Percentiles rank a stretch among this genome's conserved stretches.
Evolutionary conservation across 805 yeast species (phyloP).

Genomic region (Yamadazyma paraphyllophila): DNA sequence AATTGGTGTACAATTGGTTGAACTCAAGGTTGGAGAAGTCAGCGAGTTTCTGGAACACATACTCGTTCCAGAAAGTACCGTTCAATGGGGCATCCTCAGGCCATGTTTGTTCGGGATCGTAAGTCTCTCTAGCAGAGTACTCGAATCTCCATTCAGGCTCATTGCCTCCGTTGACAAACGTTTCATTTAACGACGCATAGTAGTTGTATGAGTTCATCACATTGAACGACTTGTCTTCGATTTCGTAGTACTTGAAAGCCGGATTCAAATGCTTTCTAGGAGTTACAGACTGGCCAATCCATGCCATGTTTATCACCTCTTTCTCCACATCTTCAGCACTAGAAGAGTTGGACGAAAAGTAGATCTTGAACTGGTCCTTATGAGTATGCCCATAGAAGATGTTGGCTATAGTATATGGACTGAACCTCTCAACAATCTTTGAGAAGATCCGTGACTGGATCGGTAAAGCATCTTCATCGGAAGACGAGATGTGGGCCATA

Average conservation of each 20-base stretch:
- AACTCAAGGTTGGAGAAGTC: slow-evolving; percentile 31
- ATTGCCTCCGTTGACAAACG: slow-evolving; percentile 49
- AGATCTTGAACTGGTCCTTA: slow-evolving; percentile 60
- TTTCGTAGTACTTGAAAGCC: slow-evolving; percentile 69
- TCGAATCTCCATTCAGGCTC: slow-evolving; percentile 67
- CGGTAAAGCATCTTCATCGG: slow-evolving; percentile 55
- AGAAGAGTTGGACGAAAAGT: slow-evolving; percentile 48
- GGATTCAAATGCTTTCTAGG: slow-evolving; percentile 63
- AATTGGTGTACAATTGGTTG: slow-evolving; percentile 50
- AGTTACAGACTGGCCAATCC: slow-evolving; percentile 66
- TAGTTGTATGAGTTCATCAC: slow-evolving; percentile 59
- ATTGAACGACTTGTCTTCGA: slow-evolving; percentile 58
- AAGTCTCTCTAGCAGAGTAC: slow-evolving; percentile 62
- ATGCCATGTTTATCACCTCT: slow-evolving; percentile 54
- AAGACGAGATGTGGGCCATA: slow-evolving; percentile 63
- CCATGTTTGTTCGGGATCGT: slow-evolving; percentile 54
- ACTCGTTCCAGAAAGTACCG: slow-evolving; percentile 63
- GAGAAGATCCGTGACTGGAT: slow-evolving; percentile 54
- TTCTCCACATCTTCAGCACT: slow-evolving; percentile 39
- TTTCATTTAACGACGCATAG: slow-evolving; percentile 56
- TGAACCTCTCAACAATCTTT: slow-evolving; percentile 61
- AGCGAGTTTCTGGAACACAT: slow-evolving; percentile 13
- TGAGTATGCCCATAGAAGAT: slow-evolving; percentile 74
- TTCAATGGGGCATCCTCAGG: slow-evolving; percentile 58
- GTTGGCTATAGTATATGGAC: slow-evolving; percentile 66